Conservation (phyloP, 352 stramenopile genomes). For the Pythium rhizo-oryzae region DNA sequence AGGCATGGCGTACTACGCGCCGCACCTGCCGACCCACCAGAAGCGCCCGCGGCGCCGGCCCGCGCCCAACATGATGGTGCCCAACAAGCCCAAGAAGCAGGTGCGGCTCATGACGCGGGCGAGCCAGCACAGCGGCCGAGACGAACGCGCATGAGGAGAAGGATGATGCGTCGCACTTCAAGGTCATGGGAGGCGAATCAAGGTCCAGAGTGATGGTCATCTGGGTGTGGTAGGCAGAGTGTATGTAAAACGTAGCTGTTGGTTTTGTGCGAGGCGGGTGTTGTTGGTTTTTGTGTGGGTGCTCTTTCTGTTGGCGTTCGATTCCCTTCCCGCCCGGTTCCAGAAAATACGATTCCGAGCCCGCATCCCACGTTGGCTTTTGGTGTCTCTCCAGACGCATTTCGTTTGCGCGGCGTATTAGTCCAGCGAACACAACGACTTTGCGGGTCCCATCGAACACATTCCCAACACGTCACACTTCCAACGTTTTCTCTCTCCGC, state of each 20-base stretch:
- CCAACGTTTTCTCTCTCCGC: too few relatives aligned
- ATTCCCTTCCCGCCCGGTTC: not conserved
- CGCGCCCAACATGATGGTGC: conserved; percentile 14
- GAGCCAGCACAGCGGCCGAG: too few relatives aligned
- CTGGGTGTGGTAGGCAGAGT: not conserved
- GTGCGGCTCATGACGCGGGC: conserved; percentile 16
- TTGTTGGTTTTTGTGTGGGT: conserved; percentile 10
- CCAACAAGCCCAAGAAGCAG: conserved; percentile 23
- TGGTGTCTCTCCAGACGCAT: not conserved
- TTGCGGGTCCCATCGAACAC: not conserved
- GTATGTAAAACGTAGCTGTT: conserved; percentile 1
- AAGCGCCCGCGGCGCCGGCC: conserved; percentile 4
- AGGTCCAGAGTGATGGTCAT: conserved; percentile 14
- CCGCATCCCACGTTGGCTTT: not conserved
- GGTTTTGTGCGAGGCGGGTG: conserved; percentile 9
- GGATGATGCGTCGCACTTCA: conserved; percentile 12
- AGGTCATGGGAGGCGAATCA: conserved; percentile 7
- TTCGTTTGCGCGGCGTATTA: not conserved
- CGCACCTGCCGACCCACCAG: conserved; percentile 10
- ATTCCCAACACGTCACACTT: not conserved
- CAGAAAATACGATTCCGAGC: conserved; percentile 8
- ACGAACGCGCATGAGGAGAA: too few relatives aligned
- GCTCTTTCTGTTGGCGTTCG: not conserved
- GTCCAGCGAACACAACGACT: not conserved
- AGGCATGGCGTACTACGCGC: conserved; percentile 24